Conservation (phyloP, 2,329 filamentous ascomycete species). For the Fusarium transvaalense region DNA sequence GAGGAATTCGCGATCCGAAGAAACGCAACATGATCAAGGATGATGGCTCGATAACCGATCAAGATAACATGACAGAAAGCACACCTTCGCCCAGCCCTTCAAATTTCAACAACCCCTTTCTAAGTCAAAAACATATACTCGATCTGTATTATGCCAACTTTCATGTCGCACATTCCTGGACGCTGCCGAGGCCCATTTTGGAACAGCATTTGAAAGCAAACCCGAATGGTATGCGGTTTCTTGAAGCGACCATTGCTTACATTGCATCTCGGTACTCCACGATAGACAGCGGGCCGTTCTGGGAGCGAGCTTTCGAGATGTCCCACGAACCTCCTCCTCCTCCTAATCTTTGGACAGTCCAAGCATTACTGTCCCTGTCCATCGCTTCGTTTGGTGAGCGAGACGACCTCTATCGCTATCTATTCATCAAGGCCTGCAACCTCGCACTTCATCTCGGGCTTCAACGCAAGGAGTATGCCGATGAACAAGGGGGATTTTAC, state of each 20-base stretch:
- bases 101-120: slow-evolving; percentile 9
- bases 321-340: slow-evolving; percentile 18
- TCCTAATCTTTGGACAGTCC: slow-evolving; percentile 46
- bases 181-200: slow-evolving; percentile 36
- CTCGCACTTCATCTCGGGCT: slow-evolving; percentile 38
- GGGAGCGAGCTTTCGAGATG: slow-evolving; percentile 31
- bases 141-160: slow-evolving; percentile 45
- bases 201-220: slow-evolving; percentile 6
- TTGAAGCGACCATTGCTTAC: slow-evolving; percentile 33
- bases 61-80: slow-evolving; percentile 13
- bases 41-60: slow-evolving; percentile 1
- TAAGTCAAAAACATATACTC: slow-evolving; percentile 12
- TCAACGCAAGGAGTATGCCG: slow-evolving; percentile 37
- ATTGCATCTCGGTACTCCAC: slow-evolving; percentile 41
- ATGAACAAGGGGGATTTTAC: slow-evolving; percentile 18
- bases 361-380: slow-evolving; percentile 40
- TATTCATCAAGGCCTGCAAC: slow-evolving; percentile 23
- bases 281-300: slow-evolving; percentile 20
- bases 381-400: slow-evolving; percentile 37
- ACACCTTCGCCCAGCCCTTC: slow-evolving; percentile 27
- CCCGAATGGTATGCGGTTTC: slow-evolving; percentile 18
- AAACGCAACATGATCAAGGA: slow-evolving; percentile 30
- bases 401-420: background rate
- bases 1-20: slow-evolving; percentile 36
- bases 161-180: slow-evolving; percentile 43